Evolutionary conservation across 805 yeast species (phyloP), one percentile per base, ranked within the genome.

Genomic region (Aciculoconidium aculeatum): DNA sequence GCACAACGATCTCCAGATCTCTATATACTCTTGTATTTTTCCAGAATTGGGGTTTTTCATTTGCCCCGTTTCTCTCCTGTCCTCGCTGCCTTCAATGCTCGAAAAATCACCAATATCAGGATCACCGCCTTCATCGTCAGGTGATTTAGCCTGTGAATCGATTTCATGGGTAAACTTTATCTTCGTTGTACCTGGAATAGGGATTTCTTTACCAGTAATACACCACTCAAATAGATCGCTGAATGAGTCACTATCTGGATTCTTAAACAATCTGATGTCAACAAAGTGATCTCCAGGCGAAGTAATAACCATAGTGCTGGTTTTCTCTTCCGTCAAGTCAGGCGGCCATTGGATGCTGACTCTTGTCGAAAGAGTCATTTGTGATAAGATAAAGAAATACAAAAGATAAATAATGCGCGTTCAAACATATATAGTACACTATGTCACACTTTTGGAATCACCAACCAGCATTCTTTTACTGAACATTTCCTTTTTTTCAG

Each of bases 261-360:
- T 15, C 14, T 35, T 41, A 34, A 36, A 46, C 17, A 59, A 43
- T 24, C 74, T 47, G 15, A 66, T 48, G 37, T 75, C 80, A 10
- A 72, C 72, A 42, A 65, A 75, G 34, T 62, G 59, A 3, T 56
- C 58, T 1, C 47, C 39, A 2, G 68, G 64, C 1, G 77, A 56
- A 3, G 67, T 56, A 9, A 70, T 40, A 3, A 72, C 79, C 42
- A 72, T 37, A 0, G 80, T 75, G 25, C 50, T 43, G 6, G 80
- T 64, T 18, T 44, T 42, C 36, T 75, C 81, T 3, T 42, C 39
- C 4, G 69, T 55, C 6, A 37, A 43, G 1, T 45, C 53, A 0
- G 71, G 67, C 15, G 58, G 57, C 80, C 80, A 74, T 48, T 66
- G 70, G n/a, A 75, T 56, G 8, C 72, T 61, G 7, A 70, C 37